A percentile compares a stretch with the other conserved stretches of the same genome.
Conservation (phyloP, 176 grass and related monocot species). For the Urochloa ruziziensis region DNA sequence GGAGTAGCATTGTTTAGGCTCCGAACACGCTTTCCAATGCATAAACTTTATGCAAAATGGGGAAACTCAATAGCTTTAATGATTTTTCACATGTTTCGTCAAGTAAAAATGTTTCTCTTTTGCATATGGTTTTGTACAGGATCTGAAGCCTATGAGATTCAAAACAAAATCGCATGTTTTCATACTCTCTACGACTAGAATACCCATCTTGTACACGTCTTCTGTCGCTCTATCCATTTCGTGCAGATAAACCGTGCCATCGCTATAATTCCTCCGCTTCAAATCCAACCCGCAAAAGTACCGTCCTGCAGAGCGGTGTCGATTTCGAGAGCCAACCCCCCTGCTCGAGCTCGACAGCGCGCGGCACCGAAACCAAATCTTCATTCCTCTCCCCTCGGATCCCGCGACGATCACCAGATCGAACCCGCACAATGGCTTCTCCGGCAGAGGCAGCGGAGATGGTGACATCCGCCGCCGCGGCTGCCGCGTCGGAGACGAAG, state of each 20-base stretch:
- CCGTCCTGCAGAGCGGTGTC: not conserved
- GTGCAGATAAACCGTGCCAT: not conserved
- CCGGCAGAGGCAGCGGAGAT: not conserved
- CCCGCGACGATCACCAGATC: constrained; percentile 41
- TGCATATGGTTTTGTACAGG: too few relatives aligned
- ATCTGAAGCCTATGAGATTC: too few relatives aligned
- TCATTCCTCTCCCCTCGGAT: constrained; percentile 22
- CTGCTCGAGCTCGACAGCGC: not conserved
- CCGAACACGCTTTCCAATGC: too few relatives aligned
- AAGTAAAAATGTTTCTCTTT: too few relatives aligned
- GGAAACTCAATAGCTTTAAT: too few relatives aligned
- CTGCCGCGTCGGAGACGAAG: not conserved
- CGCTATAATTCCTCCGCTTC: too few relatives aligned
- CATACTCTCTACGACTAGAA: too few relatives aligned
- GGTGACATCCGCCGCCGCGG: not conserved
- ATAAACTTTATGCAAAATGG: too few relatives aligned
- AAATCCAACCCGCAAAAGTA: too few relatives aligned
- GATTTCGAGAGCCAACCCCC: not conserved
- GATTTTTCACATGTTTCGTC: too few relatives aligned
- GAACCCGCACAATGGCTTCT: constrained; percentile 43
- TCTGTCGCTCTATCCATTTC: not conserved
- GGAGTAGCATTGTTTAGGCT: too few relatives aligned
- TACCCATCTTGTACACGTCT: not conserved
- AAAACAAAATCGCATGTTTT: too few relatives aligned
- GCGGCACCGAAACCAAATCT: not conserved